Evolutionary conservation across 208 protist genomes (phyloP), one percentile per base, ranked within the genome.

Genomic region (Leishmania amazonensis): DNA sequence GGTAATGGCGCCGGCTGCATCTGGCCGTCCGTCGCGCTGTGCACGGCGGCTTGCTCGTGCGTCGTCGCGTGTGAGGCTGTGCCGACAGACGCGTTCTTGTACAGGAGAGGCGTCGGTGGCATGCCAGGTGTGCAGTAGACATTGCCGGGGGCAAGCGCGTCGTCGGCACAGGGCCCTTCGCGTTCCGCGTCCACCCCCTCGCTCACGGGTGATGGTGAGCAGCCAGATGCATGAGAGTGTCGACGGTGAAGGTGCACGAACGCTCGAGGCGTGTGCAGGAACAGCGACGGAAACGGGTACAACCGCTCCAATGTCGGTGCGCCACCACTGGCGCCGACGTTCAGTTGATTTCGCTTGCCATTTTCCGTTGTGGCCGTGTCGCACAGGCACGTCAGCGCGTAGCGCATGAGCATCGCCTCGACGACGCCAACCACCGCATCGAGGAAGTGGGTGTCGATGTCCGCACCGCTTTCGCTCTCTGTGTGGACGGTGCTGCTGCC

Each of bases 231-330:
- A 19, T n/a, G 1, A 15, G 19, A 4, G 24, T 15, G 47, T 31
- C 13, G 8, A 28, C 47, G 38, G 57, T 77, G 49, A 62, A 80
- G 58, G 2, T 45, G 65, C 24, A 89, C 78, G 35, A 89, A 35
- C 9, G 75, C 28, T 7, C 42, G 57, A 2, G 88, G 88, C 1
- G 85, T 80, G 80, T 91, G 72, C 47, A 95, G 83, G 58, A 95
- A 95, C 15, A 92, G 81, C 8, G 85, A 95, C 19, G 89, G 83
- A 53, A 89, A 91, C 28, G 91, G 91, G 58, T 87, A 83, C 0
- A 73, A 35, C 15, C 81, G 70, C 78, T 87, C 88, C 3, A 38
- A 85, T 5, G 47, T 40, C n/a, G 53, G n/a, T 7, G 15, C 67
- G n/a, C 49, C 3, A 28, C 51, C 6, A 3, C 45, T 78, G 47